Evolutionary conservation across 208 protist species (phyloP).

Genomic region (Acanthamoeba lenticulata): DNA sequence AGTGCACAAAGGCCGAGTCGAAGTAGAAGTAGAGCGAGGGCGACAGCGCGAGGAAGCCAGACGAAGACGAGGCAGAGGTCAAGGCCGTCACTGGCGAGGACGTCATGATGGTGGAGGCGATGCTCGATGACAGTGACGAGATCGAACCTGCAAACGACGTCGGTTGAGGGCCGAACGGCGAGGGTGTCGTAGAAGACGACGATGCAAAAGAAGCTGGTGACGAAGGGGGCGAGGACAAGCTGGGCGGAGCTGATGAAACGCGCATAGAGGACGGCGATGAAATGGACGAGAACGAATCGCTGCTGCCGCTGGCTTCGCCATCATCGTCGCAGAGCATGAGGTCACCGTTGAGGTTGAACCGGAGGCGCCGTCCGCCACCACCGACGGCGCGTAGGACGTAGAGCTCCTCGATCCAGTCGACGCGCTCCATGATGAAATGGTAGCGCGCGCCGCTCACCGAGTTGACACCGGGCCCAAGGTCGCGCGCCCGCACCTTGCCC

Average conservation of each 20-base stretch:
- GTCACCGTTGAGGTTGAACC: conserved; percentile 56
- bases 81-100: too few relatives aligned
- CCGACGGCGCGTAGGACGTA: background rate
- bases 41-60: background rate
- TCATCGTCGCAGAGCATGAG: background rate
- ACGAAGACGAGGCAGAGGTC: too few relatives aligned
- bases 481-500: background rate
- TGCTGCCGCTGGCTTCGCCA: too few relatives aligned
- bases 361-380: background rate
- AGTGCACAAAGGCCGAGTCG: background rate
- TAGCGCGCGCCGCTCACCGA: background rate
- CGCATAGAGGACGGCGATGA: background rate
- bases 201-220: background rate
- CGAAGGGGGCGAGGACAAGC: background rate
- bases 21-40: conserved; percentile 8
- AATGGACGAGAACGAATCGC: background rate
- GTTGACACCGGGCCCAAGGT: background rate
- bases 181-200: too few relatives aligned
- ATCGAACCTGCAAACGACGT: background rate
- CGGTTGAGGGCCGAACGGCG: too few relatives aligned
- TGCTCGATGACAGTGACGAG: background rate
- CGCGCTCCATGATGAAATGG: conserved; percentile 11
- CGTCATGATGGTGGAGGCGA: background rate
- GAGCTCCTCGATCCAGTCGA: conserved; percentile 56
- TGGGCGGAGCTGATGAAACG: background rate